Conservation (phyloP, 108 stramenopile species). For the Schizochytrium sp. region DNA sequence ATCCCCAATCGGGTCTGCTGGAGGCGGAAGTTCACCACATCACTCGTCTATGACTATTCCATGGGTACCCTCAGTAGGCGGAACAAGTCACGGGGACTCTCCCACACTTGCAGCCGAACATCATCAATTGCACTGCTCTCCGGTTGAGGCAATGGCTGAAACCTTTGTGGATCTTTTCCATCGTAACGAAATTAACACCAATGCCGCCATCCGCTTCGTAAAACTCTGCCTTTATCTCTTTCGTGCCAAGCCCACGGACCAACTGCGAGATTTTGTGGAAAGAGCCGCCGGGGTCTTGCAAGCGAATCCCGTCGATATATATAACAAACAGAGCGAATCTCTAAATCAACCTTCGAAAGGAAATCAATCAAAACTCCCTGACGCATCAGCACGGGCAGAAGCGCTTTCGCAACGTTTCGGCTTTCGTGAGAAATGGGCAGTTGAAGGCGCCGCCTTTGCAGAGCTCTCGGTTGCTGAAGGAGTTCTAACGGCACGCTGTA, state of each 20-base stretch:
- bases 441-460: conserved; percentile 27
- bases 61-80: background rate
- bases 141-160: conserved; percentile 11
- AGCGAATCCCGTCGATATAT: background rate
- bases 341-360: background rate
- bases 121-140: background rate
- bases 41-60: background rate
- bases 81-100: background rate
- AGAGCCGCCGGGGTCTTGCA: background rate
- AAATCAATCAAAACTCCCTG: background rate
- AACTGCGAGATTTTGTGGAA: conserved; percentile 2
- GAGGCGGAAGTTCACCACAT: conserved; percentile 1
- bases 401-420: conserved; percentile 12
- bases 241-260: background rate
- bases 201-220: conserved; percentile 24
- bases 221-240: conserved; percentile 39
- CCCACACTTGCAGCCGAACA: background rate
- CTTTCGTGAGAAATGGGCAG: conserved; percentile 38
- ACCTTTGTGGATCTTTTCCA: conserved; percentile 41
- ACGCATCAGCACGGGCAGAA: background rate
- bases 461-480: conserved; percentile 33
- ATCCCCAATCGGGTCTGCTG: background rate
- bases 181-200: background rate
- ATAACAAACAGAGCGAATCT: background rate
- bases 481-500: conserved; percentile 28